Percentiles rank a stretch among this genome's conserved stretches.
These are phyloP conservation scores for Cyberlindnera suaveolens DNA, from an alignment of 805 yeast genomes.

Conservation along the genomic window DNA sequence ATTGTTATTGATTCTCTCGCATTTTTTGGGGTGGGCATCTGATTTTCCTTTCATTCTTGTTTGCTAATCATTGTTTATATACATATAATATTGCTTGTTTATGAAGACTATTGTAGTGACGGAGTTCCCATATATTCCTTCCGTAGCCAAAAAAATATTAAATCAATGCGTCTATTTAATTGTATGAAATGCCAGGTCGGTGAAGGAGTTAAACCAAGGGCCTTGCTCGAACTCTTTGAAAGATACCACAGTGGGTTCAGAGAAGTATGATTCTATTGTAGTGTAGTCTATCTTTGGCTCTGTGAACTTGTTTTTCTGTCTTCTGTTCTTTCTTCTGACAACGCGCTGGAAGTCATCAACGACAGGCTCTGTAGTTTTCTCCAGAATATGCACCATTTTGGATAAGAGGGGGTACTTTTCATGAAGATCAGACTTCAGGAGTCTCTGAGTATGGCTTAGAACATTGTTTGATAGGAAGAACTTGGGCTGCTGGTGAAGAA, in stretches of 20 bases:
- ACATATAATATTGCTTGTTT: constrained; percentile 2
- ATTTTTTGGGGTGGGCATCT: neutral
- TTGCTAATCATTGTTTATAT: constrained; percentile 3
- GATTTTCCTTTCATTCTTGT: neutral
- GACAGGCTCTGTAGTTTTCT: neutral
- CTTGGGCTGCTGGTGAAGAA: constrained; percentile 33
- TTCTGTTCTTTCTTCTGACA: constrained; percentile 21
- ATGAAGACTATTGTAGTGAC: neutral
- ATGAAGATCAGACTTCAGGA: constrained; percentile 35
- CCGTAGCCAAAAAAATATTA: too few species aligned
- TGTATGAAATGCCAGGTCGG: constrained; percentile 43
- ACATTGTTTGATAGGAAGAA: constrained; percentile 46
- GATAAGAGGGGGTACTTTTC: constrained; percentile 40
- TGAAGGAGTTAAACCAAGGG: constrained; percentile 46
- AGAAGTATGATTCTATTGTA: constrained; percentile 28
- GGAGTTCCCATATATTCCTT: neutral
- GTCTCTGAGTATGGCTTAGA: constrained; percentile 47
- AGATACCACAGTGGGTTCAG: constrained; percentile 15
- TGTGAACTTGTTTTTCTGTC: constrained; percentile 10
- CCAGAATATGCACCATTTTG: constrained; percentile 26
- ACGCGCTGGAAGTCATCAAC: constrained; percentile 15
- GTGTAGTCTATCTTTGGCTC: constrained; percentile 31
- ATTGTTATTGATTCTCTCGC: neutral
- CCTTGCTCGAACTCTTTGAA: constrained; percentile 26
- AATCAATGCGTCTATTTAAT: constrained; percentile 1